Evolutionary conservation across 768 basidiomycete species (phyloP).

Genomic region (Coprinopsis strossmayeri): DNA sequence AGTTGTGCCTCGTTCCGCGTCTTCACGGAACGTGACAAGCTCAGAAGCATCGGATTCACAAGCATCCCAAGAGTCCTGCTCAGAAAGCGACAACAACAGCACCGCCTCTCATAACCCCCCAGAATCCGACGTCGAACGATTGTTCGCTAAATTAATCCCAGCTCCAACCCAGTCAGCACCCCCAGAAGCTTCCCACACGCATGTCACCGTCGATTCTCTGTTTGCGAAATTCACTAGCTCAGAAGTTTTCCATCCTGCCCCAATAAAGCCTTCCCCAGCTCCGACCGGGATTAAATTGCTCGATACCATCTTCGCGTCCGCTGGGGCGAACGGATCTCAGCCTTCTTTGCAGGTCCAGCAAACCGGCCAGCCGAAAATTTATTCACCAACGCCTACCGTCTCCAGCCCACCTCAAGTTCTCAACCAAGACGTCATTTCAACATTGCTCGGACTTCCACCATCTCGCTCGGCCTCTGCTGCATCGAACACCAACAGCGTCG

Average conservation of each 20-base stretch:
- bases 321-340: slow-evolving; percentile 18
- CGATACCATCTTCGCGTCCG: slow-evolving; percentile 72
- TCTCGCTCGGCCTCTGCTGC: slow-evolving; percentile 35
- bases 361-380: not conserved
- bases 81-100: slow-evolving; percentile 20
- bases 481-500: slow-evolving; percentile 22
- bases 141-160: slow-evolving; percentile 18
- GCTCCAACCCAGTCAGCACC: slow-evolving; percentile 22
- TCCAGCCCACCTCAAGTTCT: slow-evolving; percentile 57
- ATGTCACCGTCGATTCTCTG: slow-evolving; percentile 40
- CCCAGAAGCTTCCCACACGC: slow-evolving; percentile 24
- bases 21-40: slow-evolving; percentile 19
- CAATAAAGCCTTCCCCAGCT: slow-evolving; percentile 20
- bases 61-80: slow-evolving; percentile 6
- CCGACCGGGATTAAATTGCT: slow-evolving; percentile 54
- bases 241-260: slow-evolving; percentile 15
- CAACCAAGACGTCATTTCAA: slow-evolving; percentile 62
- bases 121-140: slow-evolving; percentile 7
- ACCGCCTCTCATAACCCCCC: not conserved
- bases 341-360: slow-evolving; percentile 9
- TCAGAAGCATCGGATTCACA: slow-evolving; percentile 12
- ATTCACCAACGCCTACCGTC: slow-evolving; percentile 23
- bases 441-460: slow-evolving; percentile 51
- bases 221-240: slow-evolving; percentile 32
- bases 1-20: slow-evolving; percentile 23